These are phyloP conservation scores for Aspergillus sojae DNA, from an alignment of 2,329 filamentous ascomycete species.

Conservation along the genomic window DNA sequence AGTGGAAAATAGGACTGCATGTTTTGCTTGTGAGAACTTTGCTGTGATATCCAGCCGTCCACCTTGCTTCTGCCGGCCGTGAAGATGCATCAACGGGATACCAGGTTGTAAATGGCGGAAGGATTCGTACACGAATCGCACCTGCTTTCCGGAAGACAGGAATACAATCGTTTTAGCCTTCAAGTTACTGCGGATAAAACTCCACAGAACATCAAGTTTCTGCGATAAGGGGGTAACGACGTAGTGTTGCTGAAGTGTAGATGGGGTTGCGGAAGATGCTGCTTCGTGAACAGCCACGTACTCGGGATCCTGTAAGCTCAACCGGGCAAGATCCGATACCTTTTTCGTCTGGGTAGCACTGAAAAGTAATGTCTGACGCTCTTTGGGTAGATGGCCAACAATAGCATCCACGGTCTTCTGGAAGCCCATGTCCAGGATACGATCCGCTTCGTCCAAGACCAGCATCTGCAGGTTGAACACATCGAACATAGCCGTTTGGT, in stretches of 20 bases:
- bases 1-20: slow-evolving; percentile 89
- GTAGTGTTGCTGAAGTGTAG: slow-evolving; percentile 86
- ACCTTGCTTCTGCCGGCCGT: slow-evolving; percentile 90
- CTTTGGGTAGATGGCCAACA: slow-evolving; percentile 82
- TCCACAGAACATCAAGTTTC: slow-evolving; percentile 89
- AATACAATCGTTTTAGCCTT: slow-evolving; percentile 97
- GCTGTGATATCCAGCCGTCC: slow-evolving; percentile 85
- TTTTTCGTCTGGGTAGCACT: slow-evolving; percentile 95
- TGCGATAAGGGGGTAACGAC: slow-evolving; percentile 80
- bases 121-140: slow-evolving; percentile 91
- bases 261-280: slow-evolving; percentile 76
- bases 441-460: slow-evolving; percentile 92
- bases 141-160: slow-evolving; percentile 91
- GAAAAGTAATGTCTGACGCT: slow-evolving; percentile 90
- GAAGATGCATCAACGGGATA: slow-evolving; percentile 87
- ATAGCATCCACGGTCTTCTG: slow-evolving; percentile 88
- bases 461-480: slow-evolving; percentile 90
- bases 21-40: slow-evolving; percentile 77
- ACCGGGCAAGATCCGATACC: slow-evolving; percentile 84
- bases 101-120: slow-evolving; percentile 93
- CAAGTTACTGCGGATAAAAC: slow-evolving; percentile 86
- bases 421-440: slow-evolving; percentile 98
- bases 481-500: slow-evolving; percentile 88
- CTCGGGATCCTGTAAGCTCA: slow-evolving; percentile 87
- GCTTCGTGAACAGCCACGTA: slow-evolving; percentile 93